These are phyloP conservation scores for Aureobasidium sp. DNA, from an alignment of 2,329 filamentous ascomycete genomes.

Conservation along the genomic window DNA sequence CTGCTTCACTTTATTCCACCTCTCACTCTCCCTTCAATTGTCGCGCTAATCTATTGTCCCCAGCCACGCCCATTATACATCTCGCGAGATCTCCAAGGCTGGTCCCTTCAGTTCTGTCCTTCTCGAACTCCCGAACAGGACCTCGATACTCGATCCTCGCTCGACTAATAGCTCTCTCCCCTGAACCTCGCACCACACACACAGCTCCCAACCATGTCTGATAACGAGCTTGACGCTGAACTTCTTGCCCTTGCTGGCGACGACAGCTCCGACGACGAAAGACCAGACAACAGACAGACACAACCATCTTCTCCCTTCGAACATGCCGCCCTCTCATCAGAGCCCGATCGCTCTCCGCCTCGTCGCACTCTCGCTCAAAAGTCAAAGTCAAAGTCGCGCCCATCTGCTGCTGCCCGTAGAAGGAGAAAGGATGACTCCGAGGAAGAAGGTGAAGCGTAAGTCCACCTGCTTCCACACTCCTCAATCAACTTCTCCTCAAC, in stretches of 20 bases:
- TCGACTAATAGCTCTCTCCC: neutral
- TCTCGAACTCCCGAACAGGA: neutral
- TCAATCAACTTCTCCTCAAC: constrained; percentile 17
- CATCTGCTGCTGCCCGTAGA: constrained; percentile 20
- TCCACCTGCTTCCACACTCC: constrained; percentile 24
- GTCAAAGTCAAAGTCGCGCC: constrained; percentile 40
- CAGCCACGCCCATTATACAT: constrained; percentile 3
- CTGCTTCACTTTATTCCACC: neutral
- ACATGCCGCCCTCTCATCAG: neutral
- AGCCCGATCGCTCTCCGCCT: constrained; percentile 28
- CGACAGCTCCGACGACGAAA: constrained; percentile 44
- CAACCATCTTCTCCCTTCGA: constrained; percentile 12
- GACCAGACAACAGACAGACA: constrained; percentile 29
- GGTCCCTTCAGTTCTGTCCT: neutral
- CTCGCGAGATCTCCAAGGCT: neutral
- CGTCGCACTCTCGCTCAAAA: constrained; percentile 41
- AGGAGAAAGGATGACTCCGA: constrained; percentile 54
- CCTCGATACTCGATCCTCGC: constrained; percentile 2
- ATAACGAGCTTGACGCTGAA: constrained; percentile 73
- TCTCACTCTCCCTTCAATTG: constrained; percentile 9
- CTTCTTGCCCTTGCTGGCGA: constrained; percentile 84
- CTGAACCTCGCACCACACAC: neutral
- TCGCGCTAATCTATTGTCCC: constrained; percentile 5
- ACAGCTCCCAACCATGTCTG: constrained; percentile 57
- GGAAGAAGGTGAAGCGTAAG: constrained; percentile 80